These are phyloP conservation scores for Colletotrichum ledebouriae DNA, from an alignment of 2,329 filamentous ascomycete genomes.

Conservation along the genomic window DNA sequence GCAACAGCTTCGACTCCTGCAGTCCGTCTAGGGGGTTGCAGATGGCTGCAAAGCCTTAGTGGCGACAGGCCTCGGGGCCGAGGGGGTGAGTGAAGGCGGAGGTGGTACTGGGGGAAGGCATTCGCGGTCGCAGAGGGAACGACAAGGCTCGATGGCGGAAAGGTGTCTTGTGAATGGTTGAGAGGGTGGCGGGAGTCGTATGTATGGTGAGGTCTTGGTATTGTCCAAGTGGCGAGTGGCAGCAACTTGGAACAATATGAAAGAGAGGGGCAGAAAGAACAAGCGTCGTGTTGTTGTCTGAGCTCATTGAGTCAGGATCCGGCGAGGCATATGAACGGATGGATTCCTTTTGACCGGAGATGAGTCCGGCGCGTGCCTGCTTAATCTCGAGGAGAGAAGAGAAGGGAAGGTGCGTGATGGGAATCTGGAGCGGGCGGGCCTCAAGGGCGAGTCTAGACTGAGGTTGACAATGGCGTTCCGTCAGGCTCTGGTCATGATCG, in stretches of 20 bases:
- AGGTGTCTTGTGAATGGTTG: constrained; percentile 4
- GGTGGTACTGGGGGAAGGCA: constrained; percentile 5
- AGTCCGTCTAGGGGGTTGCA: constrained; percentile 7
- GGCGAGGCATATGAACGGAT: not conserved
- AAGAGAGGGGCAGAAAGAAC: constrained; percentile 8
- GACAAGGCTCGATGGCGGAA: constrained; percentile 4
- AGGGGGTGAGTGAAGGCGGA: constrained; percentile 3
- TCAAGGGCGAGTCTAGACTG: not conserved
- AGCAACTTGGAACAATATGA: constrained; percentile 27
- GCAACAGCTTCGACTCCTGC: constrained; percentile 1
- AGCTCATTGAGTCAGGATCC: not conserved
- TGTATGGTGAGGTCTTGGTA: not conserved
- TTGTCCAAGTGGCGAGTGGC: constrained; percentile 20
- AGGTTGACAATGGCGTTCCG: constrained; percentile 5
- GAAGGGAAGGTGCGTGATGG: not conserved
- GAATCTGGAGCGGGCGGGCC: constrained; percentile 5
- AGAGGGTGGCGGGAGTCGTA: constrained; percentile 9
- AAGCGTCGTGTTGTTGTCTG: not conserved
- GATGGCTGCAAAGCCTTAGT: not conserved
- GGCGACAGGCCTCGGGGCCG: constrained; percentile 9
- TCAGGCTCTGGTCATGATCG: constrained; percentile 6
- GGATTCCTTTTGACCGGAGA: not conserved
- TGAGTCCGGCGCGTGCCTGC: not conserved
- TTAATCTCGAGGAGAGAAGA: not conserved
- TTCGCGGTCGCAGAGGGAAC: constrained; percentile 10